Conservation (phyloP, 495 filamentous ascomycete species). For the Penicillium alfredii region DNA sequence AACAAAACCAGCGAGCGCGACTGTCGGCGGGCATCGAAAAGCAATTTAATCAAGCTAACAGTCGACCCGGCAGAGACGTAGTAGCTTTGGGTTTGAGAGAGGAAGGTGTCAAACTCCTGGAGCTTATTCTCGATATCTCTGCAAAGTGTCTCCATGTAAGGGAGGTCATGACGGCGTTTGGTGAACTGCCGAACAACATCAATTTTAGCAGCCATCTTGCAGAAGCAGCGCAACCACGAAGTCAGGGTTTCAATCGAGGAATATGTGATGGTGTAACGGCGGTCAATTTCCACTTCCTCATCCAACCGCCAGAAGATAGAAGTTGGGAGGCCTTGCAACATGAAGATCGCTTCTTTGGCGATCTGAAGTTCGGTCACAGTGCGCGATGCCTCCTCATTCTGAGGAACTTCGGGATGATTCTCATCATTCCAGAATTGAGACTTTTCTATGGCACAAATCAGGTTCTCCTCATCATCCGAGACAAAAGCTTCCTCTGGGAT, state of each 20-base stretch:
- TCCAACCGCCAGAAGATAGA: constrained; percentile 54
- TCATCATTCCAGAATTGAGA: constrained; percentile 60
- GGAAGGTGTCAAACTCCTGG: constrained; percentile 31
- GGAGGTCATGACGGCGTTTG: constrained; percentile 27
- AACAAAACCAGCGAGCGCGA: constrained; percentile 52
- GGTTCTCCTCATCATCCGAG: constrained; percentile 28
- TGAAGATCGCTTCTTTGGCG: constrained; percentile 73
- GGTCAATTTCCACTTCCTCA: constrained; percentile 31
- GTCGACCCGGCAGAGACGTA: constrained; percentile 32
- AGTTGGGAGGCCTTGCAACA: constrained; percentile 76
- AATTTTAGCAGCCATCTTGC: constrained; percentile 41
- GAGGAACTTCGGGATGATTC: constrained; percentile 18
- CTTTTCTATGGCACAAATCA: constrained; percentile 46
- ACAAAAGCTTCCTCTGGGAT: constrained; percentile 35
- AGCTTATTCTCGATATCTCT: constrained; percentile 41
- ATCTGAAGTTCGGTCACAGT: constrained; percentile 65
- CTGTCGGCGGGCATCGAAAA: constrained; percentile 51
- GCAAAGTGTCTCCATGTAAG: constrained; percentile 53
- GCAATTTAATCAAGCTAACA: constrained; percentile 54
- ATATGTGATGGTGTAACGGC: constrained; percentile 35
- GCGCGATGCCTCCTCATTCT: constrained; percentile 34
- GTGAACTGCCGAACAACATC: constrained; percentile 44
- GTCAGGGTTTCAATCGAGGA: constrained; percentile 32
- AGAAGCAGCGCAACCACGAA: constrained; percentile 38
- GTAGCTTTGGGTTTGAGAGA: constrained; percentile 40